Conservation (phyloP, 148 eudicot genomes). For the Drosera capensis region DNA sequence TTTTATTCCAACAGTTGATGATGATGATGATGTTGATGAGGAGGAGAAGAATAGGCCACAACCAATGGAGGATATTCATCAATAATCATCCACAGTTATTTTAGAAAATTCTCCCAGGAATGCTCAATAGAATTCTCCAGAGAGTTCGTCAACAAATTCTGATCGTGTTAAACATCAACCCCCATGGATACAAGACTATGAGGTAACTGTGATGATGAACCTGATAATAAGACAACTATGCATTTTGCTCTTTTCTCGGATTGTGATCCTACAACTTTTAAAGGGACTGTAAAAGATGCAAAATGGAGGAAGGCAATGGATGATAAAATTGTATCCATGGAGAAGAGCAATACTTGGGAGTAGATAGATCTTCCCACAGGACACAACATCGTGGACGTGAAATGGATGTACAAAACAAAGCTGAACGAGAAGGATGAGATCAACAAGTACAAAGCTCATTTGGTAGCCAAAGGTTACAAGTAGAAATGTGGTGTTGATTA, state of each 20-base stretch:
- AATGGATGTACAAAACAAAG: slow-evolving; percentile 13
- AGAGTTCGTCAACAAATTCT: too few species aligned
- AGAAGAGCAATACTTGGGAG: slow-evolving; percentile 9
- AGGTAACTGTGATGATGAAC: too few species aligned
- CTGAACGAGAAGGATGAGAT: slow-evolving; percentile 4
- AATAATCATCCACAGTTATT: too few species aligned
- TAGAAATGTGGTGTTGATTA: slow-evolving; percentile 6
- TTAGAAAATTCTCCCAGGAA: too few species aligned
- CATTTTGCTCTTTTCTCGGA: slow-evolving; percentile 13
- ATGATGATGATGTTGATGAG: background rate
- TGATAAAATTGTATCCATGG: slow-evolving; percentile 10
- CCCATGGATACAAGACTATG: too few species aligned
- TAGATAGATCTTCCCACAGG: slow-evolving; percentile 1
- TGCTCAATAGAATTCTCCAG: too few species aligned
- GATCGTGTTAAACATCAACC: too few species aligned
- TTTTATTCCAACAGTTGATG: background rate
- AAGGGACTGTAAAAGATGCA: slow-evolving; percentile 7
- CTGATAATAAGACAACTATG: too few species aligned
- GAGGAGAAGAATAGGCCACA: background rate
- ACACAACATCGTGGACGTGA: slow-evolving; percentile 7
- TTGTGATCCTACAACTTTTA: slow-evolving; percentile 11
- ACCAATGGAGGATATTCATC: background rate
- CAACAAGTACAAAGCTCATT: slow-evolving; percentile 6
- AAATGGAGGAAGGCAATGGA: slow-evolving; percentile 13
- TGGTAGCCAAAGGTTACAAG: slow-evolving; percentile 6